phyloP scores from a whole-genome alignment of 208 protist genomes.

The Vickermania spadyakhi region DNA sequence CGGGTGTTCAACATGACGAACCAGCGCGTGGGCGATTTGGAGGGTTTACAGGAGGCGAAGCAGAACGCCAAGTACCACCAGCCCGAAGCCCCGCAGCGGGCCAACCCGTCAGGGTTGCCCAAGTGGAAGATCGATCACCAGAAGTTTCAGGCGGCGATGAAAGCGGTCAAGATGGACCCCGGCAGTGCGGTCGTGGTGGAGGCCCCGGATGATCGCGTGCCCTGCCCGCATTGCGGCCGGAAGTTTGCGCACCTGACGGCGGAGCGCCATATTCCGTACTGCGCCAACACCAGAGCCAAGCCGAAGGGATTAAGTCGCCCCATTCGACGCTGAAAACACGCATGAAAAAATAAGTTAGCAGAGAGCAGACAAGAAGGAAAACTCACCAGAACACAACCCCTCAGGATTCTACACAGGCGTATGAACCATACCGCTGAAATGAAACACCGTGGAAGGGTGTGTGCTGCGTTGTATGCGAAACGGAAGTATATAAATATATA shows the following conservation, averaged over 20 bases:
- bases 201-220: slow-evolving; percentile 49
- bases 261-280: slow-evolving; percentile 86
- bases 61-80: neutral
- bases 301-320: slow-evolving; percentile 14
- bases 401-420: too few relatives aligned
- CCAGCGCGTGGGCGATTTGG: slow-evolving; percentile 59
- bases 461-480: too few relatives aligned
- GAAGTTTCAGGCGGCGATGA: slow-evolving; percentile 85
- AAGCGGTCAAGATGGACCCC: slow-evolving; percentile 23
- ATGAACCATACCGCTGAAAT: too few relatives aligned
- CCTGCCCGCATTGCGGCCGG: slow-evolving; percentile 81
- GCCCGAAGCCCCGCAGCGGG: neutral
- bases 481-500: too few relatives aligned
- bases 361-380: too few relatives aligned
- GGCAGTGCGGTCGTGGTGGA: slow-evolving; percentile 20
- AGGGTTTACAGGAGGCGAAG: slow-evolving; percentile 19
- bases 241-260: slow-evolving; percentile 81
- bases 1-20: slow-evolving; percentile 65
- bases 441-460: too few relatives aligned
- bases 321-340: slow-evolving; percentile 2
- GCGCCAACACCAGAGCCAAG: slow-evolving; percentile 78
- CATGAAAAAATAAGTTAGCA: too few relatives aligned
- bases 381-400: too few relatives aligned
- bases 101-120: slow-evolving; percentile 17
- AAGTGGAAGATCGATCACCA: slow-evolving; percentile 91